Base-by-base conservation (phyloP, 805 yeast genomes). In the Wickerhamiella kurtzmanii region DNA sequence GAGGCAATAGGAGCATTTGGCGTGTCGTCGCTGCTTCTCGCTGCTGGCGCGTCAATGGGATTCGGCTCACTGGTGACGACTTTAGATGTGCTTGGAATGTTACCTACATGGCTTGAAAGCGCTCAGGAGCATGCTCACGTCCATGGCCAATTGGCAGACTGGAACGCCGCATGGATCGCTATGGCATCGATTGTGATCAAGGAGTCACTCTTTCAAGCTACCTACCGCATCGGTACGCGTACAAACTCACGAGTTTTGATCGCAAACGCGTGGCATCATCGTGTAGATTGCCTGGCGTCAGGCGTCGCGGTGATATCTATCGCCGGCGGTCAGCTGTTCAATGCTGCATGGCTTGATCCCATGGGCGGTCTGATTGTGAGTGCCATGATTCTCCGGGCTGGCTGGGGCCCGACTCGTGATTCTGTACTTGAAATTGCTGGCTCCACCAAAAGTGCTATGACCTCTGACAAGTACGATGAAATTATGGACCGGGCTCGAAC, bases 201-300 rank as follows among this genome's bases (percentile, higher is more conserved):
- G 60, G 98, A 92, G 63, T 76, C 94, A 75, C 76, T 92, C 38
- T 92, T 77, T 65, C 77, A 77, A 49, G 82, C 85, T 11, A 92
- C 98, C 0, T 73, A 80, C 64, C 76, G 77, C 50, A 77, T 92
- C 19, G 98, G 96, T 1, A 69, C 71, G 43, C 69, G 74, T 50
- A 74, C 85, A 22, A 82, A 84, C 59, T 86, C 96, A 0, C 85
- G 86, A 52, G 97, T 92, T 2, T 71, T 92, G 43, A 78, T 85
- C 44, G 98, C 98, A 3, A 92, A 92, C 60, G 98, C 98, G 2
- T 92, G 98, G 97, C 98, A 92, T 63, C 98, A 92, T 61, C 73
- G 98, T 52, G 92, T 89, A 9, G 98, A 92, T 60, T 82, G 95
- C 0, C 63, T 92, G 56, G 94, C 97, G 1, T 85, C 96, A 0